Base-by-base conservation (phyloP, 2,329 filamentous ascomycete species). In the Cercospora zeina region DNA sequence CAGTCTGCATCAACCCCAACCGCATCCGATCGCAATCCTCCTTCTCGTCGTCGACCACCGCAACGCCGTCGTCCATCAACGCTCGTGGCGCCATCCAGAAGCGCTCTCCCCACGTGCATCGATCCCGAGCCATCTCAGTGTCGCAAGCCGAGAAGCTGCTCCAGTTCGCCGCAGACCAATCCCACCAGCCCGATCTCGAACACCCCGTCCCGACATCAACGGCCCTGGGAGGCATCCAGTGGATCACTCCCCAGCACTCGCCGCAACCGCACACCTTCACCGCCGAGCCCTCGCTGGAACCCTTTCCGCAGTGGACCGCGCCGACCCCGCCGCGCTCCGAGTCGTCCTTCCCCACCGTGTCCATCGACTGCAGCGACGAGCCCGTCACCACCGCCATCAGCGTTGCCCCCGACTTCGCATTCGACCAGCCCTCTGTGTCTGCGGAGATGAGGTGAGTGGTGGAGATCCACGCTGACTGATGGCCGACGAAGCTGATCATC, bases 271-370 rank as follows among this genome's bases (percentile, higher is more conserved):
- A 71, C 16, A 62, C 53, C 59, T 65, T 69, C 56, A 67, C 66
- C 33, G 55, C 67, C 16, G 68, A 69, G 37, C 62, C 64, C 9
- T 59, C 67, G 10, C 61, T 71, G 50, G 71, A 73, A 54, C 56
- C 71, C 21, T 71, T 71, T 57, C 68, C 70, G 45, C 64, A 68
- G 61, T 74, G 72, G 73, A 68, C 69, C 10, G 68, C 69, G 10
- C 72, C 72, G 21, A 74, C 72, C 39, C 73, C 72, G 49, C 73
- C 73, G 39, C 67, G 67, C 55, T 74, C 73, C 34, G 73, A 74
- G 55, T 73, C 72, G 10, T 70, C 71, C 47, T 62, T 73, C 14
- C 71, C 72, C 27, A 67, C 61, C n/a, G 63, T 74, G 2, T 68
- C 70, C 1, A 57, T 74, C 57, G 72, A 73, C 56, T 61, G 65